Base-by-base conservation (phyloP, 2,329 filamentous ascomycete species). In the Stagonosporopsis tanaceti region DNA sequence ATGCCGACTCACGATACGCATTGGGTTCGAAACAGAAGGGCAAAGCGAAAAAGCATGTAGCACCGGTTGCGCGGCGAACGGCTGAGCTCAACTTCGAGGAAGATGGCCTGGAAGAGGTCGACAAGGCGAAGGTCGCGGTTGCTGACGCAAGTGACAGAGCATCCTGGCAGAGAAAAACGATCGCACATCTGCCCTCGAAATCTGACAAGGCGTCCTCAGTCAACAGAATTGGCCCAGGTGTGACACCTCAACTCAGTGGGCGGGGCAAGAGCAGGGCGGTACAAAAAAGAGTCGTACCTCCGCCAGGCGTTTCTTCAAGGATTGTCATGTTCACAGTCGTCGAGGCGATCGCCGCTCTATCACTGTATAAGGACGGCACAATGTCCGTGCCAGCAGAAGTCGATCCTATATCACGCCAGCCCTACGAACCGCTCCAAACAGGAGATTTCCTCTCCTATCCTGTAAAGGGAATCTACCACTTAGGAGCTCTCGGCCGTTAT, bases 401-500 rank as follows among this genome's bases (percentile, higher is more conserved):
- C 20, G 54, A 57, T 22, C 44, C 48, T 11, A 25, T 40, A 20
- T 39, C 54, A 11, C 54, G 44, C 6, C 54, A 46, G 22, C 54
- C 54, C 8, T 57, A 57, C 54, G 25, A 24, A 17, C 25, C 54
- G 1, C 27, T 59, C n/a, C 44, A 51, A 12, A 61, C 52, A 5
- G 62, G 60, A 34, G 56, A 56, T 11, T 20, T 37, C n/a, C 15
- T 60, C 4, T 53, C 58, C 3, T 61, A 58, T 32, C 62, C 62
- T 1, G 53, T 64, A 20, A 42, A 47, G 15, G 40, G 51, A 3
- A 61, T 50, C 2, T 65, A 66, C 24, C 53, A 60, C 47, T 20
- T 66, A 14, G 64, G 62, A 3, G 56, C 56, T 20, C 53, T 58
- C 30, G 61, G 62, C 5, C 57, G 61, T 15, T 65, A 64, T 34